These are phyloP conservation scores for Orbilia brochopaga DNA, from an alignment of 2,329 filamentous ascomycete species.

Conservation along the genomic window DNA sequence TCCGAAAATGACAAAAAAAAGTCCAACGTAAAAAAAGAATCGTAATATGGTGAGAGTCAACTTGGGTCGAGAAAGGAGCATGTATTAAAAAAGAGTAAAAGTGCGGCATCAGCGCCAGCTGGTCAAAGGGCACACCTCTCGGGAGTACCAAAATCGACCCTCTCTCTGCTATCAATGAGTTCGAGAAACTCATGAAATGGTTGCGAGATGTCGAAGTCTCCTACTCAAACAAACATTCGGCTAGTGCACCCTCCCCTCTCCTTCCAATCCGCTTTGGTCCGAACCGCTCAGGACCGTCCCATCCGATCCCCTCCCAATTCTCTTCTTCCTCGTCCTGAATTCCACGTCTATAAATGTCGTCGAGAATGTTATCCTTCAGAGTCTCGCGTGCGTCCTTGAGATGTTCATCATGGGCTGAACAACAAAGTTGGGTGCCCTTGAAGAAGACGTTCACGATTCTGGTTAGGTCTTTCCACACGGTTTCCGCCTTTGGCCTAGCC, in stretches of 20 bases:
- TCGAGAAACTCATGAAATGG: neutral
- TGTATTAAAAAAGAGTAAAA: neutral
- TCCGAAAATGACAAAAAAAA: neutral
- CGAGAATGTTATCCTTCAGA: slow-evolving; percentile 32
- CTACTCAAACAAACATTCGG: slow-evolving; percentile 44
- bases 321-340: slow-evolving; percentile 46
- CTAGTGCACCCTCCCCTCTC: slow-evolving; percentile 33
- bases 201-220: neutral
- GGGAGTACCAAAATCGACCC: neutral
- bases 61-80: neutral
- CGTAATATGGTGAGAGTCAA: neutral
- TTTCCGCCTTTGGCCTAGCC: slow-evolving; percentile 25
- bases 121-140: neutral
- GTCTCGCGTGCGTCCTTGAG: slow-evolving; percentile 26
- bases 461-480: slow-evolving; percentile 40
- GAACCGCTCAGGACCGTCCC: slow-evolving; percentile 40
- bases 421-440: slow-evolving; percentile 41
- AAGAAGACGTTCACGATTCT: slow-evolving; percentile 40
- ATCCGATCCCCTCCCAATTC: slow-evolving; percentile 36
- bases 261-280: slow-evolving; percentile 38
- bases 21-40: neutral
- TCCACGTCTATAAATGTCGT: slow-evolving; percentile 42
- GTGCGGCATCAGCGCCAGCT: neutral
- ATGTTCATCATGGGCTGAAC: slow-evolving; percentile 29
- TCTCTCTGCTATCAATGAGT: neutral